Conservation (phyloP, 306 rosid genomes). For the Crataegus laevigata region DNA sequence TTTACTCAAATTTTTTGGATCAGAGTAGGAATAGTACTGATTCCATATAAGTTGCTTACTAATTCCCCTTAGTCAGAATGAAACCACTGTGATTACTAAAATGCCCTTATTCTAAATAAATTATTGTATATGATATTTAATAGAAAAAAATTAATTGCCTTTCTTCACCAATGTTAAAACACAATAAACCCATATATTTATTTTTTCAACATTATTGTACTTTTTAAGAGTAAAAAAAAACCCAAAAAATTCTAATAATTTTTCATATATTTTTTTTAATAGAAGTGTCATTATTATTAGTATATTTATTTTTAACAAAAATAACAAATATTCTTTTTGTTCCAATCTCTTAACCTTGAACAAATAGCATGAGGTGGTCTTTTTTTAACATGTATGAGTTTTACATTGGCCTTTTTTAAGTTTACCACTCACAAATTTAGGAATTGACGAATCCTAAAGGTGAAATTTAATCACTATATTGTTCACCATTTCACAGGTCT, state of each 20-base stretch:
- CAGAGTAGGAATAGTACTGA: too few species aligned
- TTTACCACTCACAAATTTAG: background rate
- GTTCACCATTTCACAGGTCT: constrained; percentile 27
- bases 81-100: too few species aligned
- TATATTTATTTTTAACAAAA: too few species aligned
- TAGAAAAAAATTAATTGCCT: too few species aligned
- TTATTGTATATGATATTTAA: background rate
- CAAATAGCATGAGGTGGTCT: background rate
- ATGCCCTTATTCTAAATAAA: background rate
- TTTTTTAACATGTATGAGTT: background rate
- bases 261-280: background rate
- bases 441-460: background rate
- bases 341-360: background rate
- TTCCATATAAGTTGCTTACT: too few species aligned
- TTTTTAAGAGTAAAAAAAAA: background rate
- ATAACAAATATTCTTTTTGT: background rate
- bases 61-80: too few species aligned
- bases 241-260: background rate
- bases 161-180: too few species aligned
- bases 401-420: background rate
- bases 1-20: too few species aligned
- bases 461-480: background rate
- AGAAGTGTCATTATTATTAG: background rate
- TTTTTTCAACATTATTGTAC: too few species aligned
- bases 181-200: too few species aligned